These are phyloP conservation scores for Onygenales sp. DNA, from an alignment of 2,329 filamentous ascomycete species.

Conservation along the genomic window DNA sequence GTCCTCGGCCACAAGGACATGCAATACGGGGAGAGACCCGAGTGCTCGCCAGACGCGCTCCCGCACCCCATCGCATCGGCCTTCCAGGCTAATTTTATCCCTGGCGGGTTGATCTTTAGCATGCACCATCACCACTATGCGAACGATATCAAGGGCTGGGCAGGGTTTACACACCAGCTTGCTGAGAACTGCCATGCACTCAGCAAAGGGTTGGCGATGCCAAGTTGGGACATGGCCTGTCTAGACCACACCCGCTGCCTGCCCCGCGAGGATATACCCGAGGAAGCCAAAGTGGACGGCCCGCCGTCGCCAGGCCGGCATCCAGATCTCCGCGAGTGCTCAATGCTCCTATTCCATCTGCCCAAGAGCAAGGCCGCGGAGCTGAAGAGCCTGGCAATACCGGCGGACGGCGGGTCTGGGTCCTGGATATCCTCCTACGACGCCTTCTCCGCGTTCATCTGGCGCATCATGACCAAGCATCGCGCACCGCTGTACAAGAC, in stretches of 20 bases:
- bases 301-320: slow-evolving; percentile 21
- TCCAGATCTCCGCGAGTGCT: slow-evolving; percentile 16
- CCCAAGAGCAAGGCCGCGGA: slow-evolving; percentile 34
- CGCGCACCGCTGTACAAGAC: slow-evolving; percentile 26
- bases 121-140: slow-evolving; percentile 37
- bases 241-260: slow-evolving; percentile 27
- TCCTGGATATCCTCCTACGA: slow-evolving; percentile 40
- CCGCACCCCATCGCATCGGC: not conserved
- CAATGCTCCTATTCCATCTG: slow-evolving; percentile 33
- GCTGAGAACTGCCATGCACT: slow-evolving; percentile 35
- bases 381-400: slow-evolving; percentile 29
- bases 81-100: not conserved
- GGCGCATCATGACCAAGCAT: slow-evolving; percentile 29
- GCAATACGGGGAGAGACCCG: not conserved
- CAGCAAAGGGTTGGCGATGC: slow-evolving; percentile 14
- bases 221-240: slow-evolving; percentile 27
- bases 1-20: not conserved
- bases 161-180: slow-evolving; percentile 28
- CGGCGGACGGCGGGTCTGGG: slow-evolving; percentile 16
- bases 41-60: not conserved
- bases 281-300: slow-evolving; percentile 21
- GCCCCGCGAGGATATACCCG: slow-evolving; percentile 15
- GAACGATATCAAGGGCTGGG: slow-evolving; percentile 37
- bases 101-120: slow-evolving; percentile 25
- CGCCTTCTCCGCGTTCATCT: slow-evolving; percentile 35